phyloP scores from a whole-genome alignment of 1,284 basidiomycete genomes.

The Laetiporus sulphureus region DNA sequence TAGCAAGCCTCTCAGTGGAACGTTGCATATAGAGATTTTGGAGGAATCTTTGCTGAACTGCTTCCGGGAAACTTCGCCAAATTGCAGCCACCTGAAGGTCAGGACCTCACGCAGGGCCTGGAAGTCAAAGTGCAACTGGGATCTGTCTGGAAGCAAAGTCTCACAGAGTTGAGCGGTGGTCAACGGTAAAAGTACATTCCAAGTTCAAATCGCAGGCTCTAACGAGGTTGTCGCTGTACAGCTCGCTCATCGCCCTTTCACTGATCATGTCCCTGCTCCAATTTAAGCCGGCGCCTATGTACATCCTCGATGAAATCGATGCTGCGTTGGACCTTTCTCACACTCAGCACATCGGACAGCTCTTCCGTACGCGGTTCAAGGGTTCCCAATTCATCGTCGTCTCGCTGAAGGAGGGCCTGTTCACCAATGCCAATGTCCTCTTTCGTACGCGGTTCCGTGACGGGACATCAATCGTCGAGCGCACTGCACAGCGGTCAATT shows the following conservation, averaged over 20 bases:
- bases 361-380: constrained; percentile 96
- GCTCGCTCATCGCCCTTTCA: constrained; percentile 93
- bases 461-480: constrained; percentile 86
- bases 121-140: constrained; percentile 97
- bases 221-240: constrained; percentile 24
- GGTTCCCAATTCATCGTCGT: constrained; percentile 98
- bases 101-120: constrained; percentile 90
- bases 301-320: constrained; percentile 98
- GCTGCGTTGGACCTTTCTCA: constrained; percentile 94
- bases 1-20: not conserved
- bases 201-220: not conserved
- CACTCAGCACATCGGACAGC: constrained; percentile 94
- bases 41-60: constrained; percentile 93
- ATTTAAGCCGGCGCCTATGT: constrained; percentile 99
- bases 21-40: constrained; percentile 74
- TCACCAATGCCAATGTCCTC: constrained; percentile 96
- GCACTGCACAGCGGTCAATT: constrained; percentile 58
- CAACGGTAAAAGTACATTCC: constrained; percentile 67
- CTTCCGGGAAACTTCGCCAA: constrained; percentile 97
- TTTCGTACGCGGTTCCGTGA: constrained; percentile 92
- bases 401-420: constrained; percentile 93
- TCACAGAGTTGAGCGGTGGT: constrained; percentile 96
- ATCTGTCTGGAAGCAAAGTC: constrained; percentile 93
- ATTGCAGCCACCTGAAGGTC: constrained; percentile 88
- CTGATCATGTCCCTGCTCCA: constrained; percentile 97